Percentiles rank a stretch among this genome's conserved stretches.
Conservation (phyloP, 2,329 filamentous ascomycete genomes). For the Fusarium camptoceras region DNA sequence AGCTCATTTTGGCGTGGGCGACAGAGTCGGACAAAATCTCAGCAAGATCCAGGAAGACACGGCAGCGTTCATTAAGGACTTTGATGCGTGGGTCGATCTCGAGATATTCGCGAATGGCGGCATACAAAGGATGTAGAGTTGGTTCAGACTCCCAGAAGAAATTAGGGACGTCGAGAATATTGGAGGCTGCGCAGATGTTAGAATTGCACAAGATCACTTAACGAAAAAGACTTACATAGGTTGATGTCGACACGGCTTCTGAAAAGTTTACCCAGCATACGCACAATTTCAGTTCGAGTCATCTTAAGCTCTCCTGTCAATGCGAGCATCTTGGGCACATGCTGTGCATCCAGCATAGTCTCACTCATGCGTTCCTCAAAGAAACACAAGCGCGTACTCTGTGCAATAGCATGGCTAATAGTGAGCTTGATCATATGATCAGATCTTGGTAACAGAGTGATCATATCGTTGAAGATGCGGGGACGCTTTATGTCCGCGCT, state of each 20-base stretch:
- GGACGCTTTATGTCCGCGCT: slow-evolving; percentile 86
- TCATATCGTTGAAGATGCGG: slow-evolving; percentile 99
- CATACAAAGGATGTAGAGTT: slow-evolving; percentile 92
- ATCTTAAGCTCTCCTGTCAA: slow-evolving; percentile 91
- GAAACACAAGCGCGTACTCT: slow-evolving; percentile 95
- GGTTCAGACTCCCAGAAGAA: slow-evolving; percentile 99
- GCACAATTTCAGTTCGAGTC: slow-evolving; percentile 91
- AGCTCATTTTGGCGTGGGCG: slow-evolving; percentile 93
- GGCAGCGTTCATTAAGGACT: slow-evolving; percentile 95
- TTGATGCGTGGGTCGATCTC: slow-evolving; percentile 97
- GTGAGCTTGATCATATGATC: slow-evolving; percentile 99
- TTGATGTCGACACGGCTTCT: slow-evolving; percentile 97
- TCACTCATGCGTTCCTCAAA: slow-evolving; percentile 97
- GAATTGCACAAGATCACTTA: slow-evolving; percentile 8
- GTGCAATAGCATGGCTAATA: slow-evolving; percentile 96
- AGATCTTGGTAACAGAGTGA: slow-evolving; percentile 86
- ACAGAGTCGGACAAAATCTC: slow-evolving; percentile 95
- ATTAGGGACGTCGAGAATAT: slow-evolving; percentile 94
- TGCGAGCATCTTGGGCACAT: slow-evolving; percentile 89
- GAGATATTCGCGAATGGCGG: slow-evolving; percentile 94
- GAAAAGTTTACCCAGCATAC: slow-evolving; percentile 89
- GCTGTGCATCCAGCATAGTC: slow-evolving; percentile 92
- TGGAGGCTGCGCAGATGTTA: slow-evolving; percentile 72
- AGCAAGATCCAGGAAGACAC: slow-evolving; percentile 94
- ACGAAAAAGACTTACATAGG: slow-evolving; percentile 75